Percentiles rank a stretch among this genome's conserved stretches.
These are phyloP conservation scores for Carallia brachiata DNA, from an alignment of 345 rosid species.

Conservation along the genomic window DNA sequence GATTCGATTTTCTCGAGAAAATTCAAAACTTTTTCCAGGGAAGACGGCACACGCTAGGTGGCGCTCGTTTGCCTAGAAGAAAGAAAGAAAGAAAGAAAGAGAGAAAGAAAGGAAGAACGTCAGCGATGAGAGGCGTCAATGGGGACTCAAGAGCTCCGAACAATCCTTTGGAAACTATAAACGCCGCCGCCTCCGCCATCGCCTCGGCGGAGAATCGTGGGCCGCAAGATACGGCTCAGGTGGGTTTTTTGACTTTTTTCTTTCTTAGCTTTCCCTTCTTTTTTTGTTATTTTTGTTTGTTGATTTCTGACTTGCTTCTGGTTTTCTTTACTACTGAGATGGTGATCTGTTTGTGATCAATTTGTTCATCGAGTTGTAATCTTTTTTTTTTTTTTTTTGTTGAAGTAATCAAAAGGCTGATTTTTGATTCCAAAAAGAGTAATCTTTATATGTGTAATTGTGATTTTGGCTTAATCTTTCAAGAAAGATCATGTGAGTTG, in stretches of 20 bases:
- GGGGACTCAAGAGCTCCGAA: constrained; percentile 36
- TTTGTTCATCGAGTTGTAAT: too few relatives aligned
- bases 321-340: neutral
- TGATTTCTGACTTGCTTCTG: neutral
- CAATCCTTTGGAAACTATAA: constrained; percentile 60
- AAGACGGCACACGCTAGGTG: neutral
- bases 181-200: constrained; percentile 89
- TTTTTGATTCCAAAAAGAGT: too few relatives aligned
- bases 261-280: neutral
- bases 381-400: too few relatives aligned
- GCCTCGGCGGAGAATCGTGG: constrained; percentile 72
- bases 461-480: neutral
- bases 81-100: neutral
- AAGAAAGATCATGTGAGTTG: neutral
- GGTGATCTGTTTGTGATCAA: too few relatives aligned
- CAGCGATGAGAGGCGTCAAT: constrained; percentile 46
- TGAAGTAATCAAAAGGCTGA: too few relatives aligned
- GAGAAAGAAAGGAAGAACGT: too few relatives aligned
- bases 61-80: too few relatives aligned
- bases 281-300: neutral
- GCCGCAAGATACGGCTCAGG: constrained; percentile 59
- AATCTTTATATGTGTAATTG: too few relatives aligned
- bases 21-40: constrained; percentile 28
- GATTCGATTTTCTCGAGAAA: constrained; percentile 16
- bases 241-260: neutral